These are phyloP conservation scores for Ambrosia trifida DNA, from an alignment of 129 eudicot genomes.

Conservation along the genomic window DNA sequence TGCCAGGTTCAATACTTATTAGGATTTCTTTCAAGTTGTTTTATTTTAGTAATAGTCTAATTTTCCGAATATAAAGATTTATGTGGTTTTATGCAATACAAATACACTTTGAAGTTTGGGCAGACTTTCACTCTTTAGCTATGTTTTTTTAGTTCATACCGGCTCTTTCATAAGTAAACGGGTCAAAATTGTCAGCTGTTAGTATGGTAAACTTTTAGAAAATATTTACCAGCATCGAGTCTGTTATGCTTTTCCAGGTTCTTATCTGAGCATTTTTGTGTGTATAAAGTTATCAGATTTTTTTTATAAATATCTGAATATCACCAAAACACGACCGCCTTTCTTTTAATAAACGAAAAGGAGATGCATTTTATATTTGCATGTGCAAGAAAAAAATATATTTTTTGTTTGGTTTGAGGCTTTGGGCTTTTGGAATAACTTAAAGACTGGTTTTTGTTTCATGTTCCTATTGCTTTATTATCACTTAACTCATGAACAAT, in stretches of 20 bases:
- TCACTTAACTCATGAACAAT: background rate
- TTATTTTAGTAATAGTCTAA: background rate
- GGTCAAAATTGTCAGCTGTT: background rate
- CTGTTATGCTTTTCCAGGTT: background rate
- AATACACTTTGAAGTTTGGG: no score
- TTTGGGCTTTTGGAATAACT: background rate
- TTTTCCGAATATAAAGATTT: background rate
- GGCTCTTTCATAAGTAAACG: background rate
- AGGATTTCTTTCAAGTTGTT: conserved; percentile 2
- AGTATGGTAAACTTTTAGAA: background rate
- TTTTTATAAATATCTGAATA: background rate
- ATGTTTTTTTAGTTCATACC: background rate
- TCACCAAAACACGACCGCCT: background rate
- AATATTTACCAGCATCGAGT: background rate
- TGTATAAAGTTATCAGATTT: background rate
- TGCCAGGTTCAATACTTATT: conserved; percentile 53
- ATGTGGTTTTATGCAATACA: no score
- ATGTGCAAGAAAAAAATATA: background rate
- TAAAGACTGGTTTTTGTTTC: background rate
- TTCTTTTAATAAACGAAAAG: background rate
- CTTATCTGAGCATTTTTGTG: background rate
- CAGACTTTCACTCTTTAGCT: background rate
- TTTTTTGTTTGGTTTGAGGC: background rate
- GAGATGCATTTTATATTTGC: background rate
- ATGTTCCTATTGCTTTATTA: background rate